A percentile compares a stretch with the other conserved stretches of the same genome.
Evolutionary conservation across 768 basidiomycete species (phyloP).

Genomic region (Suillus subalutaceus): DNA sequence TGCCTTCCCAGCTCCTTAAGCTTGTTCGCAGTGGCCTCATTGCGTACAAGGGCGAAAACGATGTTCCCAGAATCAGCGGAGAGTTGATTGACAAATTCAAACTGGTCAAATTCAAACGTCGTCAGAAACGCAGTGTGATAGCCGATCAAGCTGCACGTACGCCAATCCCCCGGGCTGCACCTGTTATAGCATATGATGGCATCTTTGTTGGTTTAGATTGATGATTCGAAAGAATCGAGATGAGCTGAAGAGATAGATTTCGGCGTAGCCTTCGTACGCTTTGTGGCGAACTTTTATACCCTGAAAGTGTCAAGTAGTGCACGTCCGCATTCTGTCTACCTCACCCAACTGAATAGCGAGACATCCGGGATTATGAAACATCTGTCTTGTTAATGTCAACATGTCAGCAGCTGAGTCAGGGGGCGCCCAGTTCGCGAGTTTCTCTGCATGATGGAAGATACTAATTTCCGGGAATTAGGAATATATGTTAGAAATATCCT

Average conservation of each 20-base stretch:
- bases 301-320: not conserved
- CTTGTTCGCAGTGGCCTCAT: constrained; percentile 18
- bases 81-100: constrained; percentile 31
- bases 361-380: not conserved
- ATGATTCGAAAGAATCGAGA: not conserved
- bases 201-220: not conserved
- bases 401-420: constrained; percentile 5
- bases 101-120: constrained; percentile 11
- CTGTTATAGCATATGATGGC: constrained; percentile 28
- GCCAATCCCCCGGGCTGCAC: constrained; percentile 33
- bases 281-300: not conserved
- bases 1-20: constrained; percentile 15
- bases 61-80: constrained; percentile 16
- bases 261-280: not conserved
- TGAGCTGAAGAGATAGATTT: not conserved
- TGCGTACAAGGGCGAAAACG: constrained; percentile 34
- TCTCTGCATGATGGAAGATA: no score
- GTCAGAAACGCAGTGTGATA: not conserved
- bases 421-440: not conserved
- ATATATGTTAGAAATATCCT: not conserved
- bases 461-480: no score
- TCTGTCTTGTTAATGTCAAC: not conserved
- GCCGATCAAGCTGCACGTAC: constrained; percentile 14
- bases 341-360: not conserved
- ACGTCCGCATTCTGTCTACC: not conserved